Evolutionary conservation across 257 asterid genomes (phyloP).

Genomic region (Rauvolfia tetraphylla): DNA sequence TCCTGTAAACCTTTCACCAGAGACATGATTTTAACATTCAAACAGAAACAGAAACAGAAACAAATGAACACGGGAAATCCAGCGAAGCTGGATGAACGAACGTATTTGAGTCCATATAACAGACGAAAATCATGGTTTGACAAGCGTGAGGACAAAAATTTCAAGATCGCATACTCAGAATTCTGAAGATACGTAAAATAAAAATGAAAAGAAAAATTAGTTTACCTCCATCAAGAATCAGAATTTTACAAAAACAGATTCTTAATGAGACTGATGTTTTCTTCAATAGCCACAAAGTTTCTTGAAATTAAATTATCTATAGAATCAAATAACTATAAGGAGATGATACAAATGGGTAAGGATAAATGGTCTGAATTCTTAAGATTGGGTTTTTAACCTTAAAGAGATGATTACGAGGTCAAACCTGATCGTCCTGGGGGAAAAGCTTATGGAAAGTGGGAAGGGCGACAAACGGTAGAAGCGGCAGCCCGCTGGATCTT

Average conservation of each 20-base stretch:
- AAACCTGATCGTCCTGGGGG: constrained; percentile 1
- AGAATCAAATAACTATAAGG: background rate
- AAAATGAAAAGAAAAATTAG: background rate
- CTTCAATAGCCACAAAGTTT: constrained; percentile 2
- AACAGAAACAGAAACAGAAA: background rate
- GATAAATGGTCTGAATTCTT: background rate
- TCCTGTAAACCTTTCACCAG: background rate
- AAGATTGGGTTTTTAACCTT: background rate
- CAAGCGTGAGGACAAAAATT: background rate
- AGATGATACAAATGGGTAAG: constrained; percentile 4
- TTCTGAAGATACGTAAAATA: background rate
- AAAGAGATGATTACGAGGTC: constrained; percentile 12
- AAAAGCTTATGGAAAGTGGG: background rate
- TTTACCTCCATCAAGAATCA: background rate
- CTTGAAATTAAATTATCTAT: background rate
- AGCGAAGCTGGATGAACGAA: background rate
- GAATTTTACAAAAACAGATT: background rate
- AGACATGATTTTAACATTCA: background rate
- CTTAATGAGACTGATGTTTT: constrained; percentile 1
- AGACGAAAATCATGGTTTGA: background rate
- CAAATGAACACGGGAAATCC: background rate
- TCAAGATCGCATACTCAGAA: background rate
- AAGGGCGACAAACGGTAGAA: constrained; percentile 22
- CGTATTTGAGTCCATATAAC: background rate
- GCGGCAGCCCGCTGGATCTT: constrained; percentile 34